Conservation (phyloP, 371 early-diverging fungal species). For the Blastocladiella emersonii region DNA sequence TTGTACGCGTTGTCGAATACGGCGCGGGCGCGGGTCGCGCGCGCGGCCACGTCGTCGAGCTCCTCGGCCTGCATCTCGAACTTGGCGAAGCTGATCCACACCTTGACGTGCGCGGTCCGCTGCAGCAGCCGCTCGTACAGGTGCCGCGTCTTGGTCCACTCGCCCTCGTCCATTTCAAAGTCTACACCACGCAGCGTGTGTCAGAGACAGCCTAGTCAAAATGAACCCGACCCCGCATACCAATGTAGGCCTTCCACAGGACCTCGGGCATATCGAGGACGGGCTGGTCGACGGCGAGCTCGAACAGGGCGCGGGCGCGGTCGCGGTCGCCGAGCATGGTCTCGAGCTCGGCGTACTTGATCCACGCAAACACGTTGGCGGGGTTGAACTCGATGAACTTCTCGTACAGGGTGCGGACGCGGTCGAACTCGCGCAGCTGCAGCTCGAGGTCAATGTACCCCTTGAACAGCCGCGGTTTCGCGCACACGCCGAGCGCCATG, state of each 20-base stretch:
- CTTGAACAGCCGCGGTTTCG: conserved; percentile 72
- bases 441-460: conserved; percentile 93
- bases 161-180: conserved; percentile 71
- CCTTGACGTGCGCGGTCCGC: conserved; percentile 87
- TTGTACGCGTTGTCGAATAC: conserved; percentile 61
- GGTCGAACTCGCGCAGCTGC: conserved; percentile 81
- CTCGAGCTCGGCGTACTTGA: conserved; percentile 87
- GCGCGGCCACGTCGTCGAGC: conserved; percentile 24
- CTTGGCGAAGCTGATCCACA: conserved; percentile 88
- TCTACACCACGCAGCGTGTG: conserved; percentile 26
- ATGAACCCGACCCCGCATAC: conserved; percentile 7
- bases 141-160: conserved; percentile 57
- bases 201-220: not conserved
- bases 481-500: conserved; percentile 65
- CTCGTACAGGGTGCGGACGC: conserved; percentile 76
- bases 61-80: conserved; percentile 50
- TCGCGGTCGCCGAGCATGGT: conserved; percentile 71
- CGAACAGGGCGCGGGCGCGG: conserved; percentile 72
- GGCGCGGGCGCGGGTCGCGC: conserved; percentile 40
- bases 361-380: conserved; percentile 79
- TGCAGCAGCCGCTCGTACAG: conserved; percentile 74
- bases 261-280: conserved; percentile 91
- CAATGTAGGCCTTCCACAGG: conserved; percentile 91
- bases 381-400: conserved; percentile 76
- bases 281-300: conserved; percentile 73